Percentiles rank a stretch among this genome's conserved stretches.
These are phyloP conservation scores for Barbarea vulgaris DNA, from an alignment of 345 rosid species.

Conservation along the genomic window DNA sequence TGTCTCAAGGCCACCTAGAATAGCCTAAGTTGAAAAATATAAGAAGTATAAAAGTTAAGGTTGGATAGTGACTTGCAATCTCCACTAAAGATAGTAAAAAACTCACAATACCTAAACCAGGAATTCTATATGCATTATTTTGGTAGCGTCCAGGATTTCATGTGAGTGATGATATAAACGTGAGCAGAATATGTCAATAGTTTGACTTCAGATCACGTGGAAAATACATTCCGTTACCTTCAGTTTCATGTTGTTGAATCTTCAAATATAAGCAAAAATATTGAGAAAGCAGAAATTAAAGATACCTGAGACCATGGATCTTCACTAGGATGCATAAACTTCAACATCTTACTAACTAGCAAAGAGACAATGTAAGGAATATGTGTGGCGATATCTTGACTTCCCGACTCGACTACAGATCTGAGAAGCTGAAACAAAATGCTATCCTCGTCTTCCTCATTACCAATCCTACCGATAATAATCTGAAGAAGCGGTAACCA, in stretches of 20 bases:
- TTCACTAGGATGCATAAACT: constrained; percentile 49
- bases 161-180: constrained; percentile 17
- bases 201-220: constrained; percentile 1
- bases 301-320: constrained; percentile 79
- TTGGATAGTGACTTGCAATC: constrained; percentile 1
- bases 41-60: constrained; percentile 3
- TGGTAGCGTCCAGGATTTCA: constrained; percentile 16
- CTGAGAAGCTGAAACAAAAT: constrained; percentile 71
- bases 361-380: constrained; percentile 69
- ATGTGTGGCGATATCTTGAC: constrained; percentile 58
- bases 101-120: constrained; percentile 1
- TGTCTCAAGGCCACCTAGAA: constrained; percentile 67
- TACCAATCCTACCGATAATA: constrained; percentile 64
- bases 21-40: constrained; percentile 54
- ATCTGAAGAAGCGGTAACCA: constrained; percentile 81
- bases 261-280: constrained; percentile 8
- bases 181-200: constrained; percentile 7
- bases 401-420: constrained; percentile 67
- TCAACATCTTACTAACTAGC: constrained; percentile 52
- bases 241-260: constrained; percentile 14
- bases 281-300: constrained; percentile 27
- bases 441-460: constrained; percentile 66
- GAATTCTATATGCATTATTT: not conserved
- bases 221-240: constrained; percentile 2
- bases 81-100: not conserved